Percentiles rank a stretch among this genome's conserved stretches.
phyloP scores from a whole-genome alignment of 495 filamentous ascomycete species.

The Talaromyces proteolyticus region DNA sequence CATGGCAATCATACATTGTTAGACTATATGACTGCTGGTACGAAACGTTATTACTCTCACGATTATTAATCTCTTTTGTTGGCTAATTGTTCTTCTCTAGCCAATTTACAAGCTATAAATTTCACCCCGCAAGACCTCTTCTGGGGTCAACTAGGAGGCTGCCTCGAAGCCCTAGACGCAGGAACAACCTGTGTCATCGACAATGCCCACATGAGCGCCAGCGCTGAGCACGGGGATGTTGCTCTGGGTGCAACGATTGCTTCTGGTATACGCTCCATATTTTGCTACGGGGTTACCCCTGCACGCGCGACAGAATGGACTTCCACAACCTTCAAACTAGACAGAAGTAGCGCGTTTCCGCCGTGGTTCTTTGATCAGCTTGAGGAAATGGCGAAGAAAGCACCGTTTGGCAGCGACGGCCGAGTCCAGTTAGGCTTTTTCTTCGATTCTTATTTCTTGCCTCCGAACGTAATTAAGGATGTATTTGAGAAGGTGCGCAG shows the following conservation, averaged over 20 bases:
- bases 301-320: constrained; percentile 18
- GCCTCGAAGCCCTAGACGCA: constrained; percentile 36
- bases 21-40: constrained; percentile 16
- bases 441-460: constrained; percentile 23
- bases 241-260: constrained; percentile 24
- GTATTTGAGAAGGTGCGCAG: constrained; percentile 16
- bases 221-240: background rate
- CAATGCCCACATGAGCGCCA: constrained; percentile 32
- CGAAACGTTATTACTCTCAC: too few species aligned
- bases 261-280: constrained; percentile 36
- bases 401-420: constrained; percentile 19
- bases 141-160: constrained; percentile 40
- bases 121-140: constrained; percentile 37
- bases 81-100: too few species aligned
- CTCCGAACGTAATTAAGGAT: constrained; percentile 16
- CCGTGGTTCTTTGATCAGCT: background rate
- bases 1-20: constrained; percentile 24
- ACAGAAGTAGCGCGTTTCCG: background rate
- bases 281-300: constrained; percentile 25
- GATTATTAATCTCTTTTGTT: too few species aligned
- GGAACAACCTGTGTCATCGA: constrained; percentile 50
- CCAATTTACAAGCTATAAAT: constrained; percentile 17
- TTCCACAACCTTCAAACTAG: background rate
- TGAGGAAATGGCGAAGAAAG: constrained; percentile 11
- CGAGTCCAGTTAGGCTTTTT: constrained; percentile 24